phyloP scores from a whole-genome alignment of 257 asterid genomes.

The Leptodermis oblonga region DNA sequence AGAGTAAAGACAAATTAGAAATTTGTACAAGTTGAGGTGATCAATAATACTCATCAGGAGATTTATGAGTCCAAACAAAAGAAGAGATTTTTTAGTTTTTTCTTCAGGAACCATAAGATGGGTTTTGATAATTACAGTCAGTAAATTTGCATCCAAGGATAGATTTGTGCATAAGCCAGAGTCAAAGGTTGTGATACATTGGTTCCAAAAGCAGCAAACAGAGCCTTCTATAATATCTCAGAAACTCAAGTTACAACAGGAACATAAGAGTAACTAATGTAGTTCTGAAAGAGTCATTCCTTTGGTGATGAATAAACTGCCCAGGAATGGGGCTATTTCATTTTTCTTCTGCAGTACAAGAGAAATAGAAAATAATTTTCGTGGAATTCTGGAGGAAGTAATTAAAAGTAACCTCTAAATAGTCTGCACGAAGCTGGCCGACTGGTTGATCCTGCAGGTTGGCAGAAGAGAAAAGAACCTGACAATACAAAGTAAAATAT shows the following conservation, averaged over 20 bases:
- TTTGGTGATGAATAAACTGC: background rate
- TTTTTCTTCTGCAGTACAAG: background rate
- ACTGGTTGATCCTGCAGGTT: conserved; percentile 58
- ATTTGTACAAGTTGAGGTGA: background rate
- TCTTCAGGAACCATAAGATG: background rate
- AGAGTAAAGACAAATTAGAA: background rate
- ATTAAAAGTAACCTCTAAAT: conserved; percentile 62
- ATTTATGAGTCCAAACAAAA: background rate
- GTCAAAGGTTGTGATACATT: background rate
- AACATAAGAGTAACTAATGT: background rate
- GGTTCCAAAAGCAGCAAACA: background rate
- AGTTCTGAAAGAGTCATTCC: background rate
- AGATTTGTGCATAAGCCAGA: background rate
- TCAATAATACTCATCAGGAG: background rate
- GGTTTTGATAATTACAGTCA: background rate
- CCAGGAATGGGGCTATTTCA: background rate
- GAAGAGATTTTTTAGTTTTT: too few relatives aligned
- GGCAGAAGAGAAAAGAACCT: conserved; percentile 66
- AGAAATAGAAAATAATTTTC: background rate
- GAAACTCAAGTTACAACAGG: background rate
- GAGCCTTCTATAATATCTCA: background rate
- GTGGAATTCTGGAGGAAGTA: background rate
- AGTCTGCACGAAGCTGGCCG: conserved; percentile 61
- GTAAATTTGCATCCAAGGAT: background rate
- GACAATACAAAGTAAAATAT: conserved; percentile 16